Base-by-base conservation (phyloP, 202 grass and related monocot species). In the Schoenoplectus tabernaemontani region DNA sequence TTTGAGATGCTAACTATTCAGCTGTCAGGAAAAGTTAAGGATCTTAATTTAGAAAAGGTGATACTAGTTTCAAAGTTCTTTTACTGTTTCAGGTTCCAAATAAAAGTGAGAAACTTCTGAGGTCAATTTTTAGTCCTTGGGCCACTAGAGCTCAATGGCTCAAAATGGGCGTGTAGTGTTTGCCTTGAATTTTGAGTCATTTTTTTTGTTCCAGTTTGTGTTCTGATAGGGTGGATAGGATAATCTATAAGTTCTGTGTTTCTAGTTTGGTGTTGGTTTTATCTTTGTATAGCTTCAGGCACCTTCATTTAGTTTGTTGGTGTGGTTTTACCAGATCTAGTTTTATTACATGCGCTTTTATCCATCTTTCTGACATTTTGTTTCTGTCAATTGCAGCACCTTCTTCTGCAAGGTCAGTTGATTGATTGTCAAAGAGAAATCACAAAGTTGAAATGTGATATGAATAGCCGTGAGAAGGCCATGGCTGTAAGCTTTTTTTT, bases 31-130 rank as follows among this genome's bases (percentile, higher is more conserved):
- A 93, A 77, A 80, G 70, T 78, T 84, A 75, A 78, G 72, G 87
- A 91, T 82, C 72, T 91, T 88, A 84, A 90, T 77, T 23, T 60
- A 70, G 93, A 97, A 61, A 97, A 97, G 89, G 93, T 97, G 80
- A 81, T 23, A n/a, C 66, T 77, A 68, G 9, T 53, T 9, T 57
- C 0, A 23, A 22, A 71, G 42, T 47, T 71, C n/a, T 71, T 26
- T 71, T 5, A 48, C 22, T 17, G 3, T 70, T 67, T 44, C 4
- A 5, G 39, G 20, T 70, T 11, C 19, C 63, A 70, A 44, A 70
- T 44, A 70, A 9, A 43, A 70, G 19, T 70, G 23, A 47, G 11
- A 46, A 15, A 48, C 9, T 71, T 11, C 30, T 47, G 67, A 71
- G 41, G 22, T 47, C 39, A 70, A 43, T 39, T 76, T 82, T 30